Base-by-base conservation (phyloP, 345 rosid genomes). In the Pelargonium nanum region DNA sequence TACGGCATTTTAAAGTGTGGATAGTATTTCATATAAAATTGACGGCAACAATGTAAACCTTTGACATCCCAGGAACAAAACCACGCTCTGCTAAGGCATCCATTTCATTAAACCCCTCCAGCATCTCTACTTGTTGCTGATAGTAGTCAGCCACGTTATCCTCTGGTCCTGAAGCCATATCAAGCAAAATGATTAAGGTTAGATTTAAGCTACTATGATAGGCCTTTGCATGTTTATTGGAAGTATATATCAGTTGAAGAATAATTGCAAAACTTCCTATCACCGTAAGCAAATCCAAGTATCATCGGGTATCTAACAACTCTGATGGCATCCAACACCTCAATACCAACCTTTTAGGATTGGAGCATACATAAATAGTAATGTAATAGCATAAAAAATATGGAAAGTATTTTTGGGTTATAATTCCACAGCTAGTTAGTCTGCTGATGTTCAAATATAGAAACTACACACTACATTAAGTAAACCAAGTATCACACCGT, bases 81-180 rank as follows among this genome's bases (percentile, higher is more conserved):
- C 99, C 99, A 34, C 95, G 96, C 64, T 85, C 96, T 0, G 96
- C 83, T 66, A 93, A 82, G 55, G 81, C 89, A 77, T 93, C 99
- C 99, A 93, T 93, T 78, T 93, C 97, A 21, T 72, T 80, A 60
- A 93, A 93, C 6, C 97, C 97, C 66, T 93, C 97, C 24, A 93
- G 97, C 96, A 86, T 87, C 75, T 87, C 95, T 53, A 78, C 90
- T 70, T 93, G 97, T 77, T 93, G 99, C 79, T 89, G 96, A 71
- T 93, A 93, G 77, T 87, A 93, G 65, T 82, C 97, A 2, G 97
- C 99, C 55, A 93, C 87, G 65, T 78, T 71, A 74, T 93, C 99
- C 70, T 87, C 99, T 1, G 91, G 80, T 70, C 96, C 99, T 93
- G 64, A 52, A 75, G 59, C 64, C 72, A 44, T 32, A 16, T 23